Evolutionary conservation across 2,329 filamentous ascomycete species (phyloP).

Genomic region (Trichoderma simmonsii): DNA sequence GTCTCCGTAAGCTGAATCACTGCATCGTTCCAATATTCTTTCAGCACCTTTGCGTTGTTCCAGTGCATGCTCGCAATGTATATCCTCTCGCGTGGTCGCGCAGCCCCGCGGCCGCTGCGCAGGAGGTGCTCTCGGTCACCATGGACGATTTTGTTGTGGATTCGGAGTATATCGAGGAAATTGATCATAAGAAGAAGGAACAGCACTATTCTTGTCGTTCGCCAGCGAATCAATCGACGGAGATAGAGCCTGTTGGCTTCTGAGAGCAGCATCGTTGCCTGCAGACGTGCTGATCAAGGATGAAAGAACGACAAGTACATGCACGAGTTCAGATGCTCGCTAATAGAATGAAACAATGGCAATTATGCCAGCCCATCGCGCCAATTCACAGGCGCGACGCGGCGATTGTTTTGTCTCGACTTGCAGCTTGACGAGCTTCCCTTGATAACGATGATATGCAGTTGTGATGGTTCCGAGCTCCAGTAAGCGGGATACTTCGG

Average conservation of each 20-base stretch:
- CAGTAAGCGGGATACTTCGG: not conserved
- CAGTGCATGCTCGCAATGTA: constrained; percentile 70
- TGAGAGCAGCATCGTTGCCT: constrained; percentile 29
- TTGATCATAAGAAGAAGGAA: constrained; percentile 36
- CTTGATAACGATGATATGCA: not conserved
- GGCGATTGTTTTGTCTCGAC: not conserved
- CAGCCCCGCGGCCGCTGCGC: constrained; percentile 14
- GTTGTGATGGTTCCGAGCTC: not conserved
- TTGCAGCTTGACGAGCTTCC: not conserved
- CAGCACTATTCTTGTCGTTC: constrained; percentile 34
- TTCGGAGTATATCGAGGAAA: constrained; percentile 39
- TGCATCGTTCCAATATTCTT: constrained; percentile 60
- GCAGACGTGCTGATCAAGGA: not conserved
- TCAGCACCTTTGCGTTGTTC: constrained; percentile 61
- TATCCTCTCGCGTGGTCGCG: constrained; percentile 42
- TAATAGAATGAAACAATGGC: constrained; percentile 1
- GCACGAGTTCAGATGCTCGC: not conserved
- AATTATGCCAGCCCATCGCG: constrained; percentile 10
- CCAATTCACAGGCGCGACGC: constrained; percentile 12
- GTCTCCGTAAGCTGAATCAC: constrained; percentile 54
- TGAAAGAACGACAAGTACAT: not conserved
- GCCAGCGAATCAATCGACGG: constrained; percentile 39
- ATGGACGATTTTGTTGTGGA: constrained; percentile 34
- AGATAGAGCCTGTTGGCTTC: constrained; percentile 33
- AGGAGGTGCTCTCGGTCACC: constrained; percentile 25